Percentiles rank a stretch among this genome's conserved stretches.
phyloP scores from a whole-genome alignment of 257 asterid species.

The Coffea canephora region DNA sequence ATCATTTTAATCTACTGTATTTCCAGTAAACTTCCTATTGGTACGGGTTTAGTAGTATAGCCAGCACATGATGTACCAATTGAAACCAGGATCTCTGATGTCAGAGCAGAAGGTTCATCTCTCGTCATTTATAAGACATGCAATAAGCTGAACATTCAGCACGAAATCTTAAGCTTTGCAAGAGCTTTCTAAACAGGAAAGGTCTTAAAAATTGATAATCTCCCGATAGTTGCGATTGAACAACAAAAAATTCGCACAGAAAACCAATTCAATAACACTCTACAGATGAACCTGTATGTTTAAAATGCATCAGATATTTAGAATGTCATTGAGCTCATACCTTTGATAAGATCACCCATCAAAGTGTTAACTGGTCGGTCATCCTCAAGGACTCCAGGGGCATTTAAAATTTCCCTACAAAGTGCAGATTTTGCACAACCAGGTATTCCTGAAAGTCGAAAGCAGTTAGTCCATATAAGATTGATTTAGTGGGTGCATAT shows the following conservation, averaged over 20 bases:
- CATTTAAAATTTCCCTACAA: constrained; percentile 70
- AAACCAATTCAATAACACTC: background rate
- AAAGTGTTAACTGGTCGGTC: constrained; percentile 83
- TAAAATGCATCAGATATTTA: background rate
- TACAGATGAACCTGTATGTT: background rate
- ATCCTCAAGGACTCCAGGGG: constrained; percentile 77
- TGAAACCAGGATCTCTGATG: background rate
- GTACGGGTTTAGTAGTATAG: background rate
- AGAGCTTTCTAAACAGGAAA: background rate
- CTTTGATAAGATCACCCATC: constrained; percentile 98
- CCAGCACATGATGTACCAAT: background rate
- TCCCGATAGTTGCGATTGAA: no score
- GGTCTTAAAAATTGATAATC: background rate
- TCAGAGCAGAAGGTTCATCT: background rate
- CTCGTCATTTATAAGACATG: no score
- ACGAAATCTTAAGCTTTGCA: background rate
- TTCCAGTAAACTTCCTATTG: background rate
- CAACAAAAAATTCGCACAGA: no score
- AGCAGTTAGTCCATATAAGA: constrained; percentile 21
- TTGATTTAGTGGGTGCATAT: constrained; percentile 23
- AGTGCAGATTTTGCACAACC: constrained; percentile 99
- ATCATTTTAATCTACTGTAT: background rate
- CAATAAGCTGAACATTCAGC: background rate
- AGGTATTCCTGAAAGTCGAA: constrained; percentile 69
- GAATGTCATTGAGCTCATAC: constrained; percentile 29